phyloP scores from a whole-genome alignment of 352 stramenopile species.

The Pythium diclinum region DNA sequence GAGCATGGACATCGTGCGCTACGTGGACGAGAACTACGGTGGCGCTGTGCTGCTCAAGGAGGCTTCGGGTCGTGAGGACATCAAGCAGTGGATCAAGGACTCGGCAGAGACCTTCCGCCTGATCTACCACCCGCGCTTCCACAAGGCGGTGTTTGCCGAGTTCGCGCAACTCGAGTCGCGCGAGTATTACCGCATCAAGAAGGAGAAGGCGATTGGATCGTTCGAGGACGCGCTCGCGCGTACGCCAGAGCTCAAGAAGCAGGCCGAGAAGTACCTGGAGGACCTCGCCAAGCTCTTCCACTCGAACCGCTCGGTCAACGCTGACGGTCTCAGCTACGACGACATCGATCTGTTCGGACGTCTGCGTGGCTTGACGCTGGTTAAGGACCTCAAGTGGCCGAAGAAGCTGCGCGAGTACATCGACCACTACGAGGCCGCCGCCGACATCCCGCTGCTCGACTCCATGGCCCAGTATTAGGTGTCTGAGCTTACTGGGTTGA shows the following conservation, averaged over 20 bases:
- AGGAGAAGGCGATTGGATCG: conserved; percentile 46
- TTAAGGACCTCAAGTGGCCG: conserved; percentile 50
- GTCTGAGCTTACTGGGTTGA: no score
- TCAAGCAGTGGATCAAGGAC: conserved; percentile 45
- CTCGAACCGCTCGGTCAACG: background rate
- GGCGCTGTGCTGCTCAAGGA: conserved; percentile 29
- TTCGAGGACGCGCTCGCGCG: conserved; percentile 43
- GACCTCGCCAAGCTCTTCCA: background rate
- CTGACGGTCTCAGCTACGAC: conserved; percentile 38
- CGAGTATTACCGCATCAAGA: conserved; percentile 59
- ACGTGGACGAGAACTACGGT: conserved; percentile 40
- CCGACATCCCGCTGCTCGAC: conserved; percentile 46
- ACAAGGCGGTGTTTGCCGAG: conserved; percentile 34
- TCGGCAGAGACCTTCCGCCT: conserved; percentile 33
- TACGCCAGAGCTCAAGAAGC: conserved; percentile 38
- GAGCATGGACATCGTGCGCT: conserved; percentile 47
- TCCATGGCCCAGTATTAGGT: conserved; percentile 43
- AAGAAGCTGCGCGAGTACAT: conserved; percentile 45
- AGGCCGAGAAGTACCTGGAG: background rate
- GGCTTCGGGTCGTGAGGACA: conserved; percentile 35
- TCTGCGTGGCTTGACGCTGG: conserved; percentile 46
- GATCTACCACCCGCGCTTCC: conserved; percentile 1
- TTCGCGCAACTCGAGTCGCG: conserved; percentile 42
- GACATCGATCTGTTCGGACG: conserved; percentile 53
- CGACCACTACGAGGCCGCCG: conserved; percentile 28